A percentile compares a stretch with the other conserved stretches of the same genome.
Evolutionary conservation across 1,139 yeast species (phyloP).

Genomic region (Yamadazyma friedrichii): DNA sequence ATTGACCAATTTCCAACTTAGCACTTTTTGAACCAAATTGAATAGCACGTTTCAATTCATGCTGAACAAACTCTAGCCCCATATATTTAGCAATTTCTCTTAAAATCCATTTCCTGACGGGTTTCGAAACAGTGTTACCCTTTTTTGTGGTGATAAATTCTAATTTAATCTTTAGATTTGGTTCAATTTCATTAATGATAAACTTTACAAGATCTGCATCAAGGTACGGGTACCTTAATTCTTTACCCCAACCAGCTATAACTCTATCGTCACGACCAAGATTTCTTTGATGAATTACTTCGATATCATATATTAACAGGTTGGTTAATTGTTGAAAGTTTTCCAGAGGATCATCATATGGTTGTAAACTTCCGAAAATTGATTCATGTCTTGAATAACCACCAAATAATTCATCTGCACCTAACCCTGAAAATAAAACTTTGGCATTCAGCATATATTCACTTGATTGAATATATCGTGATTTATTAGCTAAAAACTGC

Average conservation of each 20-base stretch:
- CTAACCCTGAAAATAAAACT: constrained; percentile 88
- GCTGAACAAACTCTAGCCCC: constrained; percentile 56
- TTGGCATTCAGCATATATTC: constrained; percentile 52
- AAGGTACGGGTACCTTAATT: constrained; percentile 83
- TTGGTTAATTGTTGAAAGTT: constrained; percentile 25
- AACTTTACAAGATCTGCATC: constrained; percentile 60
- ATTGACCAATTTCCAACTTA: constrained; percentile 76
- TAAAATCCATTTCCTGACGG: constrained; percentile 59
- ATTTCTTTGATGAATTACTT: constrained; percentile 73
- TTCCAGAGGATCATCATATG: constrained; percentile 18
- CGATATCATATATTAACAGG: constrained; percentile 70
- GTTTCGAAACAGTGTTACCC: constrained; percentile 25
- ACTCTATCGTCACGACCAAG: constrained; percentile 91
- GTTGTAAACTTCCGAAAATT: constrained; percentile 33
- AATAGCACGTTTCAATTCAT: constrained; percentile 89
- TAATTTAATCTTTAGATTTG: constrained; percentile 46
- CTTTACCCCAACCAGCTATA: constrained; percentile 83
- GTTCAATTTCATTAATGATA: constrained; percentile 49
- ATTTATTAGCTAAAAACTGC: constrained; percentile 19
- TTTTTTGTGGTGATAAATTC: constrained; percentile 34
- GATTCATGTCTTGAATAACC: constrained; percentile 83
- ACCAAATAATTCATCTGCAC: constrained; percentile 94
- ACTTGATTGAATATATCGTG: constrained; percentile 8
- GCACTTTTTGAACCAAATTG: constrained; percentile 97
- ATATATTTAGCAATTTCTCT: constrained; percentile 58